Conservation (phyloP, 768 basidiomycete species). For the Suillus brevipes region DNA sequence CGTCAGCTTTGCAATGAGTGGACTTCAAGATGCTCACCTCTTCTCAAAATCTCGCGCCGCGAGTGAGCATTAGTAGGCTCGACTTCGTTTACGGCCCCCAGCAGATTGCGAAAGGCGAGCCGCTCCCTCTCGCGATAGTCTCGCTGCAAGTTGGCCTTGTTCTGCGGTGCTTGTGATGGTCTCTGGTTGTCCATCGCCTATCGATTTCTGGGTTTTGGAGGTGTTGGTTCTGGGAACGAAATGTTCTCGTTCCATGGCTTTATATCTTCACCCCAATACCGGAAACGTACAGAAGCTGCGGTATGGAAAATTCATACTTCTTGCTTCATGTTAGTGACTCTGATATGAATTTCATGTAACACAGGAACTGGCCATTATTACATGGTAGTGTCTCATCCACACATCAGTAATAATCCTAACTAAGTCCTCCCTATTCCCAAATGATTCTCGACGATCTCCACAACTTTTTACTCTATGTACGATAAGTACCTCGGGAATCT, state of each 20-base stretch:
- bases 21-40: background rate
- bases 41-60: background rate
- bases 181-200: background rate
- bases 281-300: background rate
- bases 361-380: background rate
- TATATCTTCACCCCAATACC: background rate
- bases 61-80: background rate
- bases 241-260: background rate
- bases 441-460: background rate
- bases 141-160: background rate
- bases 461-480: background rate
- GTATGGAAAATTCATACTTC: background rate
- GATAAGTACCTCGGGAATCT: background rate
- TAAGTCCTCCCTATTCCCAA: background rate
- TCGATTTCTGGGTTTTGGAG: background rate
- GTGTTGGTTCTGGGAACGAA: background rate
- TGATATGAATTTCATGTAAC: background rate
- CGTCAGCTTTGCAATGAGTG: background rate
- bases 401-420: background rate
- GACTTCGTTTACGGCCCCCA: background rate
- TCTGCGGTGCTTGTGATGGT: background rate
- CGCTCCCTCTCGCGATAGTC: background rate
- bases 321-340: no score
- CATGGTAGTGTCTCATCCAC: no score
- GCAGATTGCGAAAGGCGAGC: background rate